Percentiles rank a stretch among this genome's conserved stretches.
phyloP scores from a whole-genome alignment of 495 filamentous ascomycete genomes.

The Acidomyces sp. region DNA sequence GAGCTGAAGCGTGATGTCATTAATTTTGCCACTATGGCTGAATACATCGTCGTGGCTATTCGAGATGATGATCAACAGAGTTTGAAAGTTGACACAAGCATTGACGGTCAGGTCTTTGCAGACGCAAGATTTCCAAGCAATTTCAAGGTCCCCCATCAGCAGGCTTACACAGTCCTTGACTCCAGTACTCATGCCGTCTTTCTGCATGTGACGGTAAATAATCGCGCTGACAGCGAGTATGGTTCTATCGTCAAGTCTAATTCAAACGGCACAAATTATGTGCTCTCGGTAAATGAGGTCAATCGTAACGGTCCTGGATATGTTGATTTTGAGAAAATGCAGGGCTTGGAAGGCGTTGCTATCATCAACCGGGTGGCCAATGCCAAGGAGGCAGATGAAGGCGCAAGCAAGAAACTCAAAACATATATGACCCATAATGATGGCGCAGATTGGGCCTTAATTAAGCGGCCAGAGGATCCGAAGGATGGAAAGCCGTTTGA shows the following conservation, averaged over 20 bases:
- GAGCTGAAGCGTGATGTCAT: conserved; percentile 55
- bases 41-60: conserved; percentile 87
- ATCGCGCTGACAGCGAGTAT: conserved; percentile 45
- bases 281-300: conserved; percentile 60
- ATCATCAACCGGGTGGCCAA: conserved; percentile 79
- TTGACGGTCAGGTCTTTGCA: conserved; percentile 72
- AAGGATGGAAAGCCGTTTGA: conserved; percentile 53
- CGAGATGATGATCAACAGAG: conserved; percentile 49
- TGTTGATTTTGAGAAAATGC: conserved; percentile 94
- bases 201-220: conserved; percentile 70
- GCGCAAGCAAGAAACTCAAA: conserved; percentile 63
- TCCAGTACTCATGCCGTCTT: conserved; percentile 87
- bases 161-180: conserved; percentile 82
- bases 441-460: conserved; percentile 66
- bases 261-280: conserved; percentile 91
- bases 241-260: conserved; percentile 95
- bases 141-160: conserved; percentile 59
- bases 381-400: conserved; percentile 42
- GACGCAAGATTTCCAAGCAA: conserved; percentile 73
- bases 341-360: conserved; percentile 76
- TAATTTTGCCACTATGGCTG: conserved; percentile 81
- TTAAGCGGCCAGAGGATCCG: conserved; percentile 56
- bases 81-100: conserved; percentile 63
- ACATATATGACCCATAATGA: conserved; percentile 94
- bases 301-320: conserved; percentile 63